These are phyloP conservation scores for Mallotus japonicus DNA, from an alignment of 441 rosid genomes.

Conservation along the genomic window DNA sequence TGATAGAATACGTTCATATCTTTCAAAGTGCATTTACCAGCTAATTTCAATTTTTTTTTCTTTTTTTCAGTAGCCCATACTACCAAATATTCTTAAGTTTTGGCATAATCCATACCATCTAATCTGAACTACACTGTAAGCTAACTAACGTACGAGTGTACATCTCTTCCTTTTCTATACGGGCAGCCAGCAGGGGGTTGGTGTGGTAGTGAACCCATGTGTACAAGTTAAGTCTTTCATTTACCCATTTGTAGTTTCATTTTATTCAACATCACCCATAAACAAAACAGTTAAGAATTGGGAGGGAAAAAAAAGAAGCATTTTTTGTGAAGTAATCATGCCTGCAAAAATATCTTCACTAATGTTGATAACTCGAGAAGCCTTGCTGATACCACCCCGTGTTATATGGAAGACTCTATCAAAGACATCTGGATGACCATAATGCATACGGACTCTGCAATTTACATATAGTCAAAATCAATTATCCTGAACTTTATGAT, in stretches of 20 bases:
- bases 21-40: background rate
- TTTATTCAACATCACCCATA: background rate
- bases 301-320: background rate
- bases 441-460: conserved; percentile 96
- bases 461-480: conserved; percentile 14
- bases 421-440: conserved; percentile 99
- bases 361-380: conserved; percentile 97
- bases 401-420: conserved; percentile 96
- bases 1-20: background rate
- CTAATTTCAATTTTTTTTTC: background rate
- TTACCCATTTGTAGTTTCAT: background rate
- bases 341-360: conserved; percentile 98
- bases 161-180: background rate
- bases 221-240: background rate
- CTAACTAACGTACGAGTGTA: background rate
- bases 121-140: background rate
- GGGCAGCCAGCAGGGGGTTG: too few species aligned
- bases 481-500: background rate
- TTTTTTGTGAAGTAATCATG: conserved; percentile 25
- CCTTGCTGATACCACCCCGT: conserved; percentile 99
- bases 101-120: background rate
- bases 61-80: too few species aligned
- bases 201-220: background rate
- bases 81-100: background rate
- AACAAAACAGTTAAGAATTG: background rate